phyloP scores from a whole-genome alignment of 345 rosid species.

The Laguncularia racemosa region DNA sequence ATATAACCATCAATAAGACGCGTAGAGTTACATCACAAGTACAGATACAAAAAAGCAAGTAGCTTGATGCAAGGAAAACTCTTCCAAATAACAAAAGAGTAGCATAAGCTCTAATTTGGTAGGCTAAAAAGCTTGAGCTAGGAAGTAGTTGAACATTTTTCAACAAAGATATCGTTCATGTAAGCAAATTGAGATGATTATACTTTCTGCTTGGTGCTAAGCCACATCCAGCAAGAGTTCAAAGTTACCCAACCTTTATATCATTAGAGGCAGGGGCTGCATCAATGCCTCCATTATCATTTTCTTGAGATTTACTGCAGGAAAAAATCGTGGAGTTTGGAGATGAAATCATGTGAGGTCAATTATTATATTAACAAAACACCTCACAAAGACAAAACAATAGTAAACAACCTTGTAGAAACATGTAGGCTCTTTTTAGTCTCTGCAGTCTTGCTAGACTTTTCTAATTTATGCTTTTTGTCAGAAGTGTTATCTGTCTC shows the following conservation, averaged over 20 bases:
- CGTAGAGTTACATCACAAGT: too few species aligned
- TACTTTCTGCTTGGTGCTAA: too few species aligned
- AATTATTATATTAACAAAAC: neutral
- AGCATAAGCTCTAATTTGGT: too few species aligned
- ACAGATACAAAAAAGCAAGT: too few species aligned
- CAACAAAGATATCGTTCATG: too few species aligned
- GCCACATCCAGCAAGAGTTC: neutral
- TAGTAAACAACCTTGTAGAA: conserved; percentile 5
- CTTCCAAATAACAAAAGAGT: too few species aligned
- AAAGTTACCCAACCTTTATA: conserved; percentile 45
- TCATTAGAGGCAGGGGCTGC: conserved; percentile 25
- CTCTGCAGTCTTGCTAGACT: conserved; percentile 14
- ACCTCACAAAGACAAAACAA: neutral
- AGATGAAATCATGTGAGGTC: neutral
- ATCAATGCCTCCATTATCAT: conserved; percentile 28
- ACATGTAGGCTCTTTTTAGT: conserved; percentile 15
- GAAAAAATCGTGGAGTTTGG: conserved; percentile 7
- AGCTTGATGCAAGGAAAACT: too few species aligned
- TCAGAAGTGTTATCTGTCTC: conserved; percentile 23
- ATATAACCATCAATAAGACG: too few species aligned
- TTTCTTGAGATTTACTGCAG: conserved; percentile 29
- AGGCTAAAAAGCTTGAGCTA: too few species aligned
- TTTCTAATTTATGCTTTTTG: conserved; percentile 12
- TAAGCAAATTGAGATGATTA: too few species aligned
- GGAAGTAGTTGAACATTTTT: too few species aligned